Base-by-base conservation (phyloP, 345 rosid species). In the Jatropha curcas region DNA sequence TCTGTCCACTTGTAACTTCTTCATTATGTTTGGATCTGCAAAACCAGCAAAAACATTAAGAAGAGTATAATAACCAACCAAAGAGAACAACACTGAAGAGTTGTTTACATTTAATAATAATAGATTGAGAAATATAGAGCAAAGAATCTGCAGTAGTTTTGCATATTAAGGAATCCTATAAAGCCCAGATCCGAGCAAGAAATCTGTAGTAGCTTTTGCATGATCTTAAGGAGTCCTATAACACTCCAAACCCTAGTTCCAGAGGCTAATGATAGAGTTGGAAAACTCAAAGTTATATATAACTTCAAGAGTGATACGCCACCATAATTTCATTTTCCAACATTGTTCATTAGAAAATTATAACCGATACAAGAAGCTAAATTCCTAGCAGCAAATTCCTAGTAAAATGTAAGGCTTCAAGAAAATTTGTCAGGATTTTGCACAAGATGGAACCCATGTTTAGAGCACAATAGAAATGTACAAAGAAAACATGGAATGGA, bases 1-100 rank as follows among this genome's bases (percentile, higher is more conserved):
- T 67, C 99, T 88, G 74, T 93, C 99, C 45, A 96, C 99, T 82
- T 91, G 98, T 67, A 96, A 80, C 79, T 91, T 91, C 80, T 89
- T 89, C 98, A 96, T 96, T 82, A 96, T 90, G 63, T 86, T 83
- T 39, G 99, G 99, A 88, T 88, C 94, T 89, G 88, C 60, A 60
- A 74, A 56, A 31, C 52, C 61, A 50, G 50, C 0, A 4, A 4
- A 41, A 16, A 45, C 16, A 12, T 28, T 27, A 4, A 4, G 4
- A 27, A 17, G 35, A 12, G 37, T 28, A 2, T 1, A 65, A 46
- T 28, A 24, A 12, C 2, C 51, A 65, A 46, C 17, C 5, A 12
- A 65, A 25, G 5, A 28, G 68, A 65, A 45, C 17, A 50, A 65
- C 11, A 34, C 7, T 43, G 4, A 24, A 43, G 51, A 64, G 52